phyloP scores from a whole-genome alignment of 257 asterid genomes.

The Ehretia macrophylla region DNA sequence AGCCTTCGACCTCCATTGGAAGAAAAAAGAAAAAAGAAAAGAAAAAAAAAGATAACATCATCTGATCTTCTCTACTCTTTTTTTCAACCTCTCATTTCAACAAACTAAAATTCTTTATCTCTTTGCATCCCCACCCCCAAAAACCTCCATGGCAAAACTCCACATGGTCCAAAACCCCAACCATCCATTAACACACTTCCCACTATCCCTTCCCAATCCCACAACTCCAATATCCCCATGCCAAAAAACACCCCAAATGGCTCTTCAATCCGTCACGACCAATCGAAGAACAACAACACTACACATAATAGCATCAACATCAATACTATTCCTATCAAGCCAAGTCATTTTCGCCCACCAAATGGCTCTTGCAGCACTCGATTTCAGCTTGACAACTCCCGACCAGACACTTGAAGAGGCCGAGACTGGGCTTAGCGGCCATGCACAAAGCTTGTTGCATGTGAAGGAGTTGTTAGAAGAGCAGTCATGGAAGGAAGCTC shows the following conservation, averaged over 20 bases:
- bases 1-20: too few species aligned
- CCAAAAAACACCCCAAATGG: constrained; percentile 13
- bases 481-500: constrained; percentile 64
- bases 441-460: constrained; percentile 32
- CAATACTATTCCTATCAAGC: constrained; percentile 9
- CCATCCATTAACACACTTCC: constrained; percentile 2
- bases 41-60: too few species aligned
- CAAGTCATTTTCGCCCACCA: not conserved
- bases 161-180: constrained; percentile 19
- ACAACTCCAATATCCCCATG: constrained; percentile 11
- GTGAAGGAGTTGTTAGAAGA: constrained; percentile 44
- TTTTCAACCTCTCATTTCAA: not conserved
- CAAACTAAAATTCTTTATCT: not conserved
- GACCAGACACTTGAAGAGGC: constrained; percentile 70
- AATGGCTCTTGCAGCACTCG: constrained; percentile 41
- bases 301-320: constrained; percentile 5
- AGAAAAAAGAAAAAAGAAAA: too few species aligned
- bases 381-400: constrained; percentile 56
- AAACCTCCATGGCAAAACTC: constrained; percentile 15
- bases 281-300: constrained; percentile 29
- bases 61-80: too few species aligned
- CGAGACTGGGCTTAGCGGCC: constrained; percentile 32
- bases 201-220: constrained; percentile 4
- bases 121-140: not conserved
- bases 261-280: constrained; percentile 10